A percentile compares a stretch with the other conserved stretches of the same genome.
phyloP scores from a whole-genome alignment of 257 asterid genomes.

The Paulownia fortunei region DNA sequence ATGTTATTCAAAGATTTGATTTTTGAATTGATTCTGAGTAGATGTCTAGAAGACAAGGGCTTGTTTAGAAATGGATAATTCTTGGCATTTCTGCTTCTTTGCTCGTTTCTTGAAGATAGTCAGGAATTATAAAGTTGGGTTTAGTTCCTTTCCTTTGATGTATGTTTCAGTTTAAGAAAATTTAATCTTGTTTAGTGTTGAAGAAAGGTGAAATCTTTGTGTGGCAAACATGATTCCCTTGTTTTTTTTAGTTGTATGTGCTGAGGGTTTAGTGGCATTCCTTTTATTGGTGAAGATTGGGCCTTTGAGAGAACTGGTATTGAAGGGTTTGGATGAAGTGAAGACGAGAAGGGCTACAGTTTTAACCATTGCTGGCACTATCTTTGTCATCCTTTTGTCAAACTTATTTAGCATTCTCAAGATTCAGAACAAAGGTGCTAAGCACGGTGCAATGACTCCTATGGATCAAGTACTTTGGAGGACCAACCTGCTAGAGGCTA shows the following conservation, averaged over 20 bases:
- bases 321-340: constrained; percentile 86
- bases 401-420: constrained; percentile 74
- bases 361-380: constrained; percentile 75
- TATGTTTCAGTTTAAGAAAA: neutral
- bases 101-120: neutral
- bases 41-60: neutral
- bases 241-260: constrained; percentile 72
- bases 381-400: constrained; percentile 71
- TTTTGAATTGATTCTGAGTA: neutral
- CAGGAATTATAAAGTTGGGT: neutral
- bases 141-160: neutral
- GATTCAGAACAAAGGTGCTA: constrained; percentile 94
- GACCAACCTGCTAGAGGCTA: constrained; percentile 88
- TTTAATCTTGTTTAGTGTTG: neutral
- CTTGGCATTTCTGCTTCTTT: neutral
- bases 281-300: constrained; percentile 89
- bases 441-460: constrained; percentile 94
- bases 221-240: constrained; percentile 94
- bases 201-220: too few species aligned
- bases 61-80: neutral
- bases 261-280: constrained; percentile 81
- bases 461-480: constrained; percentile 99
- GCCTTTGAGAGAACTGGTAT: constrained; percentile 77
- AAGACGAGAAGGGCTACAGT: constrained; percentile 88
- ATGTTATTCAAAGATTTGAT: neutral